These are phyloP conservation scores for Plasmopara viticola DNA, from an alignment of 352 stramenopile genomes.

Conservation along the genomic window DNA sequence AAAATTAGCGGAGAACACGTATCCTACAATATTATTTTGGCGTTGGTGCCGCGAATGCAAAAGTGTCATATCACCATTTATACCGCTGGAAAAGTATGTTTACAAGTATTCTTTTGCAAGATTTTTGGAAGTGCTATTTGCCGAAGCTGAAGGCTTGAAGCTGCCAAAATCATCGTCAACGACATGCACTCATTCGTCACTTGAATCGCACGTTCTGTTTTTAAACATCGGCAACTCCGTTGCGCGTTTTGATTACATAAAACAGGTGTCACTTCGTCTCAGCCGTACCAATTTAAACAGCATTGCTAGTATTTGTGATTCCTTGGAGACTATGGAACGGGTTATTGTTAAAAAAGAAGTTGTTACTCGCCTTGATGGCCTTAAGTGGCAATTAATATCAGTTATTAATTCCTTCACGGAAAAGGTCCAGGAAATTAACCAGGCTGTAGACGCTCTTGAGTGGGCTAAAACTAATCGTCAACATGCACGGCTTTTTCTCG, in stretches of 20 bases:
- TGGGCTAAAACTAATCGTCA: constrained; percentile 42
- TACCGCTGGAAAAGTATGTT: constrained; percentile 83
- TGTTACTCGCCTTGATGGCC: constrained; percentile 16
- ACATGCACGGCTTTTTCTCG: constrained; percentile 53
- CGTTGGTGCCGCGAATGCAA: constrained; percentile 95
- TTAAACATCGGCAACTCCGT: constrained; percentile 76
- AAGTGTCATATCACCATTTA: constrained; percentile 89
- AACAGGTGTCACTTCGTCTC: constrained; percentile 36
- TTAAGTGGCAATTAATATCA: constrained; percentile 35
- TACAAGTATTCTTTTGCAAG: constrained; percentile 98
- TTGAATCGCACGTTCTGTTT: constrained; percentile 69
- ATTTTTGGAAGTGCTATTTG: constrained; percentile 96
- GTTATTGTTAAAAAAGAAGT: constrained; percentile 29
- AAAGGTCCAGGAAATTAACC: constrained; percentile 54
- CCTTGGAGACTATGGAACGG: constrained; percentile 18
- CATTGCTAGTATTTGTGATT: constrained; percentile 1
- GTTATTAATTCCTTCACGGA: constrained; percentile 51
- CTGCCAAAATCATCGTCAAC: constrained; percentile 8
- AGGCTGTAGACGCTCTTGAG: constrained; percentile 57
- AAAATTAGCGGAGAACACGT: constrained; percentile 19
- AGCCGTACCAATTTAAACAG: constrained; percentile 14
- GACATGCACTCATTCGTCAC: constrained; percentile 39
- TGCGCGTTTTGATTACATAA: constrained; percentile 58
- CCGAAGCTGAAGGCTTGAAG: constrained; percentile 43
- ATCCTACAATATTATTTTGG: constrained; percentile 91